These are phyloP conservation scores for Mortierella sp. DNA, from an alignment of 371 early-diverging fungal species.

Conservation along the genomic window DNA sequence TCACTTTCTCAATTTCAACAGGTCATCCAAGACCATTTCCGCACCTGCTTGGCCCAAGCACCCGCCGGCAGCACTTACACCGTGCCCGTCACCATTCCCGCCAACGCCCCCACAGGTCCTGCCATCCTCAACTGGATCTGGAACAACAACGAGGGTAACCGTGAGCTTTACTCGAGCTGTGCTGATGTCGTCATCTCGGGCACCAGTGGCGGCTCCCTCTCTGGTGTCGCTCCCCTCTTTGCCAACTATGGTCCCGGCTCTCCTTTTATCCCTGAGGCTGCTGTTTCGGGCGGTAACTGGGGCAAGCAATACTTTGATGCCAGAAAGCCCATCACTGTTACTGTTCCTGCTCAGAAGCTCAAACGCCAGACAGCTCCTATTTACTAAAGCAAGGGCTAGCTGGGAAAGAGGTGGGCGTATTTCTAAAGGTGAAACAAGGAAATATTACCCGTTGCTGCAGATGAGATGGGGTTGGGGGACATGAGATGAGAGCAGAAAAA, in stretches of 20 bases:
- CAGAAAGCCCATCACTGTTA: constrained; percentile 44
- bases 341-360: constrained; percentile 43
- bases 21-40: constrained; percentile 70
- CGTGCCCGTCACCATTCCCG: constrained; percentile 67
- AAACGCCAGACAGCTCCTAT: constrained; percentile 39
- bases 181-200: constrained; percentile 71
- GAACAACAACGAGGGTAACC: constrained; percentile 75
- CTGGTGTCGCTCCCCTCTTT: constrained; percentile 67
- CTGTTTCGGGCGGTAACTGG: constrained; percentile 47
- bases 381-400: constrained; percentile 10
- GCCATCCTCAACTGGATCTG: constrained; percentile 75
- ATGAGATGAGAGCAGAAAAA: constrained; percentile 2
- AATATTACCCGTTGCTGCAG: background rate
- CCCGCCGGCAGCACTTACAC: constrained; percentile 39
- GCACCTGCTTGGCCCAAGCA: constrained; percentile 59
- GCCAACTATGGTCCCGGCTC: constrained; percentile 62
- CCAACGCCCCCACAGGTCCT: constrained; percentile 63
- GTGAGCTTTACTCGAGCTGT: constrained; percentile 79
- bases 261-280: constrained; percentile 45
- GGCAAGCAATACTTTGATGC: constrained; percentile 50
- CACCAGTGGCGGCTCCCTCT: constrained; percentile 55
- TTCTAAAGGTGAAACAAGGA: background rate
- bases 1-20: background rate
- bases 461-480: background rate
- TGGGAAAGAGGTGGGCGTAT: constrained; percentile 1